Conservation (phyloP, 164 flowering plant genomes). For the Vitis riparia region DNA sequence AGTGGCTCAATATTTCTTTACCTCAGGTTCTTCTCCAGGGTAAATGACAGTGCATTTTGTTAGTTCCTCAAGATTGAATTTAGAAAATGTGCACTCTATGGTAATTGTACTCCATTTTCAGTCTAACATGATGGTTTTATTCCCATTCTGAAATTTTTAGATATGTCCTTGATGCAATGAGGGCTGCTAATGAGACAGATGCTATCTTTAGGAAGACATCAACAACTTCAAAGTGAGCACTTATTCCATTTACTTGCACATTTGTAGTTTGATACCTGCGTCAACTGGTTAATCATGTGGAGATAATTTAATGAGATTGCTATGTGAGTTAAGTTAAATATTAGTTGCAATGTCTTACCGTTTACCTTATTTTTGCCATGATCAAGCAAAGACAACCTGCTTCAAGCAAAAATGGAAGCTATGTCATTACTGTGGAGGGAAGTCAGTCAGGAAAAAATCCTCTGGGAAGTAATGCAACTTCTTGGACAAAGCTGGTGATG, state of each 20-base stretch:
- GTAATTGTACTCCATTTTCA: neutral
- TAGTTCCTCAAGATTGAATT: neutral
- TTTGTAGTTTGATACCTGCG: neutral
- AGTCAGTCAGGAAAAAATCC: constrained; percentile 42
- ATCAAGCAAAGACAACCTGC: constrained; percentile 95
- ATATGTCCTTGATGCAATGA: constrained; percentile 89
- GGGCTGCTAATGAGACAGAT: constrained; percentile 51
- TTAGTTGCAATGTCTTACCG: constrained; percentile 16
- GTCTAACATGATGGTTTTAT: neutral
- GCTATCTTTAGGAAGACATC: constrained; percentile 32
- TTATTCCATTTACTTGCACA: neutral
- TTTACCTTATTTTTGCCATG: constrained; percentile 31
- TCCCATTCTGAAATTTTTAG: constrained; percentile 26
- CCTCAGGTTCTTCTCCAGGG: constrained; percentile 94
- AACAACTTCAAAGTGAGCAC: constrained; percentile 62
- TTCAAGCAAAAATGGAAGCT: constrained; percentile 68
- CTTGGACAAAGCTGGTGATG: constrained; percentile 85
- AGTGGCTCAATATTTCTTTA: constrained; percentile 74
- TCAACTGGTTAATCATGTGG: neutral
- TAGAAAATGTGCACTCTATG: neutral
- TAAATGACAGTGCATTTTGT: constrained; percentile 25
- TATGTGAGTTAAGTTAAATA: neutral
- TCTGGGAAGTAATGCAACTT: constrained; percentile 32
- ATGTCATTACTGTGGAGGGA: constrained; percentile 46
- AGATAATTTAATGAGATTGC: neutral